Conservation (phyloP, 371 early-diverging fungal genomes). For the Mortierella sp. region DNA sequence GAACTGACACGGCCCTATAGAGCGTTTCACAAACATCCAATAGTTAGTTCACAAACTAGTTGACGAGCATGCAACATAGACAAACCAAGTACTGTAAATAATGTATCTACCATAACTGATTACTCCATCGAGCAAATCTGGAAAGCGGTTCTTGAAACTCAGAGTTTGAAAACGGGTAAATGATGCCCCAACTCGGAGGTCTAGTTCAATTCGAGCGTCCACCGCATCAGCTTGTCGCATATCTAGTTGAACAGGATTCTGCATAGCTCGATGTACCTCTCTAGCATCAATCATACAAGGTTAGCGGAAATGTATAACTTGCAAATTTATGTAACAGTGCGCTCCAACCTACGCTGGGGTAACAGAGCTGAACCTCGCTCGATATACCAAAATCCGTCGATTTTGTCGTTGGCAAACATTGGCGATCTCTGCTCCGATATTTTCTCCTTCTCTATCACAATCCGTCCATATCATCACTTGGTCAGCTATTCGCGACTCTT, state of each 20-base stretch:
- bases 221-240: slow-evolving; percentile 90
- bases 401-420: slow-evolving; percentile 77
- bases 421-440: slow-evolving; percentile 94
- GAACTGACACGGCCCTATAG: slow-evolving; percentile 97
- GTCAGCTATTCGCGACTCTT: slow-evolving; percentile 71
- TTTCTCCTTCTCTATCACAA: slow-evolving; percentile 99
- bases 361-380: slow-evolving; percentile 90
- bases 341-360: slow-evolving; percentile 62
- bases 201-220: slow-evolving; percentile 93
- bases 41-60: background rate
- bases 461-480: slow-evolving; percentile 99
- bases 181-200: slow-evolving; percentile 96
- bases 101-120: slow-evolving; percentile 88
- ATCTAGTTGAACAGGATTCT: slow-evolving; percentile 79
- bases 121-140: slow-evolving; percentile 65
- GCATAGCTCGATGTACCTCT: slow-evolving; percentile 89
- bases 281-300: slow-evolving; percentile 36
- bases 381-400: slow-evolving; percentile 71
- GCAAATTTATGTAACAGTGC: background rate
- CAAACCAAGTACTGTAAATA: background rate
- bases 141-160: slow-evolving; percentile 65
- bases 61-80: too few species aligned
- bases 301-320: background rate
- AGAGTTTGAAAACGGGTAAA: slow-evolving; percentile 97
- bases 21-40: background rate